phyloP scores from a whole-genome alignment of 2,329 filamentous ascomycete species.

The Neurospora sp. region DNA sequence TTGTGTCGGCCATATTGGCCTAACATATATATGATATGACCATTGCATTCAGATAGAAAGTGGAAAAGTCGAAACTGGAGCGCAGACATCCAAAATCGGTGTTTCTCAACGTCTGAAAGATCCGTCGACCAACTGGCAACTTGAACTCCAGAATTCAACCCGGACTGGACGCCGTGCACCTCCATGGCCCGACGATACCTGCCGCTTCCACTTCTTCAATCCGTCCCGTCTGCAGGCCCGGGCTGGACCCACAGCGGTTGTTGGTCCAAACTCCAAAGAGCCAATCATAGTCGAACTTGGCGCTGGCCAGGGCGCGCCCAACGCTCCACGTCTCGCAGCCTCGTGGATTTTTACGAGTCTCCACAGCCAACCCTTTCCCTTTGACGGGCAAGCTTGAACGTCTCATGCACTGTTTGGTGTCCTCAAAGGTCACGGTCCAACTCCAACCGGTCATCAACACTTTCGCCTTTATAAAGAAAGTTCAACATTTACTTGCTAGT shows the following conservation, averaged over 20 bases:
- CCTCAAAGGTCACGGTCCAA: not conserved
- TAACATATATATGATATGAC: not conserved
- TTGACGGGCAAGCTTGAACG: not conserved
- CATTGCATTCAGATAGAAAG: not conserved
- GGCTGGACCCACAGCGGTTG: not conserved
- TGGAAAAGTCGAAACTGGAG: not conserved
- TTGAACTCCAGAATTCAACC: not conserved
- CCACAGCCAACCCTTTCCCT: not conserved
- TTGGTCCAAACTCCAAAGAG: not conserved
- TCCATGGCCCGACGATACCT: not conserved
- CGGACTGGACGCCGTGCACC: not conserved
- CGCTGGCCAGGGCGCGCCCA: not conserved
- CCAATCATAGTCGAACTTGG: not conserved
- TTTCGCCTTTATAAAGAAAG: not conserved
- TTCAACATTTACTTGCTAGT: not conserved
- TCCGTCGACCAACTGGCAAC: not conserved
- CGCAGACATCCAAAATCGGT: not conserved
- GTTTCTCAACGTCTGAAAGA: not conserved
- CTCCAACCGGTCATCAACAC: not conserved
- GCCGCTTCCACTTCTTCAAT: not conserved
- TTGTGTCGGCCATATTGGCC: not conserved
- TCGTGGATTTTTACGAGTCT: not conserved
- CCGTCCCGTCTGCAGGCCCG: not conserved
- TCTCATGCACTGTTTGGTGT: not conserved
- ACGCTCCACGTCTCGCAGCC: not conserved